Base-by-base conservation (phyloP, 345 rosid genomes). In the Orychophragmus violaceus region DNA sequence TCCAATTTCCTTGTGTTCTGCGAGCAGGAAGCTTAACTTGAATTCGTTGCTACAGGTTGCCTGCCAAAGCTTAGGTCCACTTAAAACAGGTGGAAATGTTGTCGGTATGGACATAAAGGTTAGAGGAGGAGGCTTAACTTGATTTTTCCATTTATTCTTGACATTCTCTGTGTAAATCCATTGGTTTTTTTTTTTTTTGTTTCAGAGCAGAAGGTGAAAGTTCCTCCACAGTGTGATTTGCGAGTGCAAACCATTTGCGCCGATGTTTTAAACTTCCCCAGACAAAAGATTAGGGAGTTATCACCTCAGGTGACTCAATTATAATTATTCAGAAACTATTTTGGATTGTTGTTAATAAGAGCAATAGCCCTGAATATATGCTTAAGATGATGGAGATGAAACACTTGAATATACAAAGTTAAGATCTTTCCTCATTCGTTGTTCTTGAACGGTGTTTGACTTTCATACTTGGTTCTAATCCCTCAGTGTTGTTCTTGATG, bases 51-150 rank as follows among this genome's bases (percentile, higher is more conserved):
- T 59, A 8, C 75, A 93, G 98, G 97, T 90, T 62, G 97, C 98
- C 8, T 90, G 99, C 61, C 96, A 90, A 75, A 85, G 87, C 80
- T 85, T 90, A 80, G 99, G 97, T 36, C 85, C 90, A 3, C 55
- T 85, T 18, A 82, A 75, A 76, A 83, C 68, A 81, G 98, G 98
- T 29, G 98, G 98, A 28, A 44, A 68, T 58, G 90, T 93, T 2
- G 89, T 93, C 19, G 98, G 97, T 22, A 77, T 93, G 73, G 99
- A 93, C 82, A 70, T 90, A 36, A 93, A 93, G 96, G 97, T 90
- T 30, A 68, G 83, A 59, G 42, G 83, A 59, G 42, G 49, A 49
- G 1, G 24, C 28, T 41, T 58, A 7, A 7, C 39, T 30, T 66
- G 3, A 27, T 2, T 32, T 46, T 59, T 14, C 19, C 42, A 57